These are phyloP conservation scores for Henckelia pumila DNA, from an alignment of 257 asterid species.

Conservation along the genomic window DNA sequence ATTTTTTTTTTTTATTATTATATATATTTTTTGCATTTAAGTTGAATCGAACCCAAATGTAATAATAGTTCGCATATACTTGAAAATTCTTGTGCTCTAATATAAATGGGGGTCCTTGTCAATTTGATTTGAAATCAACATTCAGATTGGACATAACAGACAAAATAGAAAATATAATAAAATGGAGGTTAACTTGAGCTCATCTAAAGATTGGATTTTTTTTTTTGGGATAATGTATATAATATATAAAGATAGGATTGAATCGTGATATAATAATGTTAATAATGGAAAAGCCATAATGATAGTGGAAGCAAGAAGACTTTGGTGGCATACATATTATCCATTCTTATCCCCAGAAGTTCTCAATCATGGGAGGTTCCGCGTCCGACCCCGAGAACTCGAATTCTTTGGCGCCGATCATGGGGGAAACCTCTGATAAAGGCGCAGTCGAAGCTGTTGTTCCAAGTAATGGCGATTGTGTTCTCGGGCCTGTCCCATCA, in stretches of 20 bases:
- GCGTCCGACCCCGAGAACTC: slow-evolving; percentile 26
- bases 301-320: not conserved
- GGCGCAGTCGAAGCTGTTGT: slow-evolving; percentile 16
- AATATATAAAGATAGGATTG: too few relatives aligned
- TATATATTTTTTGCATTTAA: too few relatives aligned
- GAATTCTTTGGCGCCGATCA: slow-evolving; percentile 20
- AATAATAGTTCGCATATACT: too few relatives aligned
- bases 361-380: slow-evolving; percentile 43
- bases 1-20: too few relatives aligned
- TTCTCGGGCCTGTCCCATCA: slow-evolving; percentile 55
- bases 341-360: slow-evolving; percentile 3
- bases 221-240: too few relatives aligned
- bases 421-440: slow-evolving; percentile 15
- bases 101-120: too few relatives aligned
- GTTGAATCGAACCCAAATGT: too few relatives aligned
- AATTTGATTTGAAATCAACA: too few relatives aligned
- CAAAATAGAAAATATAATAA: not conserved
- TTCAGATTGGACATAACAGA: not conserved
- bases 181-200: too few relatives aligned
- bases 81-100: too few relatives aligned
- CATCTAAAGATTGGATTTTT: too few relatives aligned
- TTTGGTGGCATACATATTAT: slow-evolving; percentile 19
- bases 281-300: too few relatives aligned
- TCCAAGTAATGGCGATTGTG: slow-evolving; percentile 4
- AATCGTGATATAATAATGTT: not conserved